Evolutionary conservation across 2,329 filamentous ascomycete species (phyloP).

Genomic region (Apiospora marii): DNA sequence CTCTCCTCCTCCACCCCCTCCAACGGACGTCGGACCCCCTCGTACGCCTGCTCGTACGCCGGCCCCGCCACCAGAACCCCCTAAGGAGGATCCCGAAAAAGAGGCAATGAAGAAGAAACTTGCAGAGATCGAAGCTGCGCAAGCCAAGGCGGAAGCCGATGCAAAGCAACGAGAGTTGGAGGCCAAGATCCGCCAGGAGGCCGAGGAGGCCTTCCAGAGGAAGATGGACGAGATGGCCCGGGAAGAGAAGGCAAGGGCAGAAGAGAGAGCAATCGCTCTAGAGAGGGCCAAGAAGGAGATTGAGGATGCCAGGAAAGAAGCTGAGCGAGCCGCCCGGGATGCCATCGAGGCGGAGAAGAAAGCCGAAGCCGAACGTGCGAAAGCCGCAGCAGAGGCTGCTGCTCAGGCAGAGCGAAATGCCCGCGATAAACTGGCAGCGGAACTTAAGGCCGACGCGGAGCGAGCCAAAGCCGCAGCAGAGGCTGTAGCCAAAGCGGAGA

Average conservation of each 20-base stretch:
- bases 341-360: slow-evolving; percentile 48
- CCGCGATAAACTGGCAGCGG: slow-evolving; percentile 52
- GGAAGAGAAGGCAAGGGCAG: slow-evolving; percentile 43
- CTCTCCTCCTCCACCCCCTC: slow-evolving; percentile 45
- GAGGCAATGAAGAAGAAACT: slow-evolving; percentile 69
- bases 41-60: slow-evolving; percentile 25
- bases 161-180: slow-evolving; percentile 54
- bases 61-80: slow-evolving; percentile 27
- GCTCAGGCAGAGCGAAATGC: slow-evolving; percentile 56
- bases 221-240: slow-evolving; percentile 51
- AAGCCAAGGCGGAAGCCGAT: slow-evolving; percentile 54
- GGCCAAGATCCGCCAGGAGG: slow-evolving; percentile 53
- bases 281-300: slow-evolving; percentile 56
- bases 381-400: slow-evolving; percentile 43
- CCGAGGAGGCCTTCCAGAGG: slow-evolving; percentile 52
- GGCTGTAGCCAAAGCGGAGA: slow-evolving; percentile 44
- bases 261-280: slow-evolving; percentile 48
- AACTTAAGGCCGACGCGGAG: slow-evolving; percentile 48
- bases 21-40: slow-evolving; percentile 34
- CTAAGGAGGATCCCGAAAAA: slow-evolving; percentile 60
- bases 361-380: slow-evolving; percentile 45
- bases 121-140: slow-evolving; percentile 55
- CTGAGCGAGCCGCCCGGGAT: slow-evolving; percentile 52
- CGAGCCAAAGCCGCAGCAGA: slow-evolving; percentile 42
- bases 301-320: slow-evolving; percentile 55